phyloP scores from a whole-genome alignment of 1,284 basidiomycete genomes.

The Microbotryomycetes sp. region DNA sequence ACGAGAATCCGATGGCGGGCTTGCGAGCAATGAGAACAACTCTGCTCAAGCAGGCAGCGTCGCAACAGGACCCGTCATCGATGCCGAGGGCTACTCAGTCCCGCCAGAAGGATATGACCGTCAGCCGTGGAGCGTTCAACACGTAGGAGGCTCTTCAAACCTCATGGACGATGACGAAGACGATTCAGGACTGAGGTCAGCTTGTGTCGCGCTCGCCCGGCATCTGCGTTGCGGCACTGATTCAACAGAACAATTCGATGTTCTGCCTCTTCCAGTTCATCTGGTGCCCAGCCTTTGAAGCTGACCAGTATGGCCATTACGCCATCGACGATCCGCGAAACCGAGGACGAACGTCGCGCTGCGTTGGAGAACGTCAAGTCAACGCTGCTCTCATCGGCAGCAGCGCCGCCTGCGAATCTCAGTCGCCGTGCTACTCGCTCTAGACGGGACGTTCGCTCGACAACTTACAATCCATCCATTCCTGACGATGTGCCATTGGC shows the following conservation, averaged over 20 bases:
- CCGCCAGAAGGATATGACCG: constrained; percentile 49
- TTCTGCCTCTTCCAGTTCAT: constrained; percentile 11
- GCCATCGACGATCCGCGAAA: constrained; percentile 43
- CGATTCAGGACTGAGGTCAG: constrained; percentile 25
- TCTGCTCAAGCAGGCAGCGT: neutral
- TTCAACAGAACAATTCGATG: constrained; percentile 10
- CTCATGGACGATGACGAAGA: constrained; percentile 41
- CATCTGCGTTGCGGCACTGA: no score
- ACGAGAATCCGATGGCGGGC: neutral
- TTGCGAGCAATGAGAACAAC: neutral
- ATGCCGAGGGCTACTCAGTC: constrained; percentile 50
- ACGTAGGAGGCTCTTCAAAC: constrained; percentile 20
- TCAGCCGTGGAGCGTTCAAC: constrained; percentile 42
- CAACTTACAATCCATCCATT: constrained; percentile 11
- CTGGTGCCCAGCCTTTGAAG: constrained; percentile 26
- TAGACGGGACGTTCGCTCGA: constrained; percentile 7
- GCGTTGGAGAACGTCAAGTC: constrained; percentile 49
- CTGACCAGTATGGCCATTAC: constrained; percentile 41
- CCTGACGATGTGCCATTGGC: constrained; percentile 27
- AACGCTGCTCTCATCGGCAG: constrained; percentile 31
- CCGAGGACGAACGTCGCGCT: constrained; percentile 46
- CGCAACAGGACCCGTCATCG: constrained; percentile 38
- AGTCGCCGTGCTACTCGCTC: constrained; percentile 8
- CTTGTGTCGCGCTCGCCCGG: neutral
- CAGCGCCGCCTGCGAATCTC: constrained; percentile 4